Base-by-base conservation (phyloP, 2,329 filamentous ascomycete genomes). In the Raffaelea ambrosiae region DNA sequence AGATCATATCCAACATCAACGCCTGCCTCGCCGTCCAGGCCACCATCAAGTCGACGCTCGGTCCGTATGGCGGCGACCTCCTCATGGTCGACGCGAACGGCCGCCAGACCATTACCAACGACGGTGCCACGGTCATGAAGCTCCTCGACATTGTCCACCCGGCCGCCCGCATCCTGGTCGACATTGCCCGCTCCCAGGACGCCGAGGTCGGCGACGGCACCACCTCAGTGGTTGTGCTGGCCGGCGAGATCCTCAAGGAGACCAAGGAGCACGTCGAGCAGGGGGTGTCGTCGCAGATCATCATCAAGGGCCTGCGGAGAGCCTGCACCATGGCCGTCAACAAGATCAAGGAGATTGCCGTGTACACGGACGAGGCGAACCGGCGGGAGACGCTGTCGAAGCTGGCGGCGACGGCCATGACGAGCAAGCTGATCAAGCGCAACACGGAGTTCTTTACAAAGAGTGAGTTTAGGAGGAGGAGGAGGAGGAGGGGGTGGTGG, bases 91-190 rank as follows among this genome's bases (percentile, higher is more conserved):
- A 97, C 69, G 84, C 83, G 67, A 96, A 96, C 75, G 93, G 93
- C 66, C 84, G 73, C 67, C 89, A 96, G 72, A 98, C 93, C 48
- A 97, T 98, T 65, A 98, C 93, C 59, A 98, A 98, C 70, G 93
- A 98, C 72, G 93, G 93, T 63, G 93, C 93, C 43, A 98, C 93
- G 44, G 93, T 97, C 53, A 98, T 98, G 93, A 97, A 96, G 88
- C 86, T 98, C 48, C 86, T 98, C 65, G 93, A 98, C 66, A 97
- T 98, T 61, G 88, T 98, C 53, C 93, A 98, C 73, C 93, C 93
- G 58, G 93, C 93, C 57, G 93, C 93, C 59, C 84, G 90, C 67
- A 93, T 98, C 66, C 86, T 98, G 62, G 94, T 93, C 67, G 93
- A 98, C 66, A 98, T 98, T 63, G 91, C 93, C 55, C 84, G 93